Percentiles rank a stretch among this genome's conserved stretches.
These are phyloP conservation scores for bread wheat (Triticum aestivum) DNA, from an alignment of 176 grass and related monocot species.

Conservation along the genomic window IWGSC_CS_RefSeq_v2.1 NC_057799.1:172749324-172749823, in stretches of 20 bases:
- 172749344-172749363: background rate
- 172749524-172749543: slow-evolving; percentile 41
- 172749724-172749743: slow-evolving; percentile 88
- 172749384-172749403: slow-evolving; percentile 33
- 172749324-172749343: background rate
- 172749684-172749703: slow-evolving; percentile 11
- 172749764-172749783: slow-evolving; percentile 53
- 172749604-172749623: slow-evolving; percentile 33
- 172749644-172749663: slow-evolving; percentile 23
- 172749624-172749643: slow-evolving; percentile 18
- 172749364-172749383: slow-evolving; percentile 36
- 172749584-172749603: slow-evolving; percentile 40
- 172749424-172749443: slow-evolving; percentile 22
- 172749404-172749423: slow-evolving; percentile 39
- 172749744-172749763: slow-evolving; percentile 90
- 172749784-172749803: slow-evolving; percentile 40
- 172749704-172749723: slow-evolving; percentile 54
- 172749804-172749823: slow-evolving; percentile 40
- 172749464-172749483: background rate
- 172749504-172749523: slow-evolving; percentile 33
- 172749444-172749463: slow-evolving; percentile 28
- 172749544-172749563: slow-evolving; percentile 30
- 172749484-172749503: background rate
- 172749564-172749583: slow-evolving; percentile 35
- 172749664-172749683: background rate